Conservation (phyloP, 1,284 basidiomycete genomes). For the Sparassis latifolia region DNA sequence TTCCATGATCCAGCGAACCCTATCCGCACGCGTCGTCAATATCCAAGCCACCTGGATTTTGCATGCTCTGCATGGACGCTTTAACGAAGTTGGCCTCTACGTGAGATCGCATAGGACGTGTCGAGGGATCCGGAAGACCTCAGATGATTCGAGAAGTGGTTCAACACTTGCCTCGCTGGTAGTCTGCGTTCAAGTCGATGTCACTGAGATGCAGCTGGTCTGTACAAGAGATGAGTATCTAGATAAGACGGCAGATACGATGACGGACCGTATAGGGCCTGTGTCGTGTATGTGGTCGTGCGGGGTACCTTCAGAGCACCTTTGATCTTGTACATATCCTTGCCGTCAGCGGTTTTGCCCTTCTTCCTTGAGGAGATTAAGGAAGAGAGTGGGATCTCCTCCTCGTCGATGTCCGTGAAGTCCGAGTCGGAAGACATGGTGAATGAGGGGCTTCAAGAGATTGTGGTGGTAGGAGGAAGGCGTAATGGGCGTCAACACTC, state of each 20-base stretch:
- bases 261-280: conserved; percentile 52
- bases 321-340: conserved; percentile 37
- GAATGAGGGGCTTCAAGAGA: no score
- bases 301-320: conserved; percentile 55
- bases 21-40: no score
- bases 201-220: conserved; percentile 55
- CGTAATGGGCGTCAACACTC: no score
- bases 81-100: not conserved
- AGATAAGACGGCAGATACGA: not conserved
- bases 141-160: no score
- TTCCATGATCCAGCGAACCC: no score
- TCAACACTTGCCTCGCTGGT: conserved; percentile 54
- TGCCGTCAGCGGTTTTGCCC: conserved; percentile 17
- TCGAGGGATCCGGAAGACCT: not conserved
- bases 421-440: conserved; percentile 23
- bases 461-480: no score
- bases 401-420: conserved; percentile 37
- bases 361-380: not conserved
- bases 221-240: conserved; percentile 18
- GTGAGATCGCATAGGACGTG: not conserved
- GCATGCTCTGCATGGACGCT: not conserved
- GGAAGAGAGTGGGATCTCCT: conserved; percentile 14
- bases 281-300: conserved; percentile 62
- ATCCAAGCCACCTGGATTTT: no score
- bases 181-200: conserved; percentile 66